Base-by-base conservation (phyloP, 441 rosid species). In the Croton laevigatus region DNA sequence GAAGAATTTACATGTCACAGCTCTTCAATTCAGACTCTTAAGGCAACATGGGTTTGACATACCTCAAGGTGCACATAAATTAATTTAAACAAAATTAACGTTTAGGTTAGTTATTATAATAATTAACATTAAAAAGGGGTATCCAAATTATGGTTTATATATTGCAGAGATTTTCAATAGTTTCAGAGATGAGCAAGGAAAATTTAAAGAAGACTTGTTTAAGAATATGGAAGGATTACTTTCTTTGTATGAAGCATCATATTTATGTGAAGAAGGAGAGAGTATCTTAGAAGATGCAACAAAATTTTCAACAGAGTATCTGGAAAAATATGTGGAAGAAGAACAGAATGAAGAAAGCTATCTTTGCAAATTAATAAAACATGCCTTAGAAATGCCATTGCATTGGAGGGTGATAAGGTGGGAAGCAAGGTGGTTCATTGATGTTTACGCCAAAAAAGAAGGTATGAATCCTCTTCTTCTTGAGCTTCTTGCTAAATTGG, bases 161-260 rank as follows among this genome's bases (percentile, higher is more conserved):
- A 48, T 16, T 48, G 52, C 52, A 48, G 52, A 48, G 3, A 12
- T 16, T n/a, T 48, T 48, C 6, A 48, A 12, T 48, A 16, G 5
- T 48, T 48, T 48, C 52, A 17, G 3, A 3, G 52, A 48, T 48
- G 52, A 48, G 6, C 0, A 3, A n/a, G 52, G 19, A 48, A 48
- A 27, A 17, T 73, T 73, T 27, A 66, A 23, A 20, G 32, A 60
- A 46, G 36, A 23, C 3, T 13, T 46, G 5, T 0, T 4, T 11
- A 42, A 73, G 13, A 63, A 66, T 48, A 0, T 61, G 0, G 40
- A 61, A 19, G 77, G 77, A 53, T 19, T 79, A 17, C 27, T 85
- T 0, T 46, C 62, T 37, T 55, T 82, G n/a, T 82, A 79, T 3
- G 86, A 85, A 62, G 86, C 88, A 0, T 81, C 86, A 1, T 77